These are phyloP conservation scores for Trametopsis cervina DNA, from an alignment of 768 basidiomycete species.

Conservation along the genomic window DNA sequence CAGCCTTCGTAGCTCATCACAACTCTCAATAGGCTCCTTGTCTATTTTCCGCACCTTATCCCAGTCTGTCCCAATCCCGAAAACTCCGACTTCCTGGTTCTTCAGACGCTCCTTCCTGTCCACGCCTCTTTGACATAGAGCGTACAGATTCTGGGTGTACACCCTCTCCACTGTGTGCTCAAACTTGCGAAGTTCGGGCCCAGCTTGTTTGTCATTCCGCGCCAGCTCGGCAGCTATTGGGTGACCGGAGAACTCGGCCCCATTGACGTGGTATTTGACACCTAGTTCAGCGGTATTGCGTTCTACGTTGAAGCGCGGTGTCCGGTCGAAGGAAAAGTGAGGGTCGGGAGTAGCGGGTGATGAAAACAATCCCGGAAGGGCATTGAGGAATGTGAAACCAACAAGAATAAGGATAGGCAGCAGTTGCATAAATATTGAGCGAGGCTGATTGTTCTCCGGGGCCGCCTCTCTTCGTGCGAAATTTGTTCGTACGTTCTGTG, in stretches of 20 bases:
- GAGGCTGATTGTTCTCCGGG: conserved; percentile 39
- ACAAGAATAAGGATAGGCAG: conserved; percentile 82
- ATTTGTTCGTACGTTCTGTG: conserved; percentile 46
- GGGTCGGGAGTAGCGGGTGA: conserved; percentile 70
- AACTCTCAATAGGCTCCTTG: conserved; percentile 62
- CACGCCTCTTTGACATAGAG: conserved; percentile 62
- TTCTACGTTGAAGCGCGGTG: conserved; percentile 58
- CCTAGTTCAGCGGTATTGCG: conserved; percentile 65
- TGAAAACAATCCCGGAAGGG: conserved; percentile 72
- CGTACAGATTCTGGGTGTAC: conserved; percentile 66
- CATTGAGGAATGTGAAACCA: conserved; percentile 75
- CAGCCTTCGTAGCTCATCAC: conserved; percentile 66
- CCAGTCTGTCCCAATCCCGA: conserved; percentile 91
- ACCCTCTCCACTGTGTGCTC: conserved; percentile 71
- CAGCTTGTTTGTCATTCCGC: conserved; percentile 24
- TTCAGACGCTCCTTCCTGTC: conserved; percentile 64
- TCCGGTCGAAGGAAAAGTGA: conserved; percentile 59
- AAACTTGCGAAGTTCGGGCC: conserved; percentile 47
- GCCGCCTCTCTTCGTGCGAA: conserved; percentile 29
- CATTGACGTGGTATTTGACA: conserved; percentile 81
- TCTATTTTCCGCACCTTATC: conserved; percentile 76
- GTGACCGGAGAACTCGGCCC: conserved; percentile 67
- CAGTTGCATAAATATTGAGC: conserved; percentile 67
- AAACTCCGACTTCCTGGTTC: conserved; percentile 76
- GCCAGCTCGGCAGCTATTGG: conserved; percentile 72